Evolutionary conservation across 192 early-diverging fungal genomes (phyloP), one percentile per base, ranked within the genome.

Genomic region (Chytriomyces sp.): DNA sequence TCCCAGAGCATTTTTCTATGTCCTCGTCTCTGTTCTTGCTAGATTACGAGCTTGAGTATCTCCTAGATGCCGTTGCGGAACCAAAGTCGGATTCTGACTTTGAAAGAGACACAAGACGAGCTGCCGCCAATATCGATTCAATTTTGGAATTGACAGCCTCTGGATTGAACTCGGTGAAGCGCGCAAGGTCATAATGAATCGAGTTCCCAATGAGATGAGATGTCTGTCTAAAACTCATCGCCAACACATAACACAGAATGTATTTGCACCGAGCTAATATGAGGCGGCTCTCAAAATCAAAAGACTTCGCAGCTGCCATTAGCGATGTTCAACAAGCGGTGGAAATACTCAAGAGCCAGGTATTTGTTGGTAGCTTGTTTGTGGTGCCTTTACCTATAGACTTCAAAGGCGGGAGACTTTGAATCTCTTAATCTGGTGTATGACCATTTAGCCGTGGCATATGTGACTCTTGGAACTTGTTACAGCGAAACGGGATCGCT

Each of bases 361-460:
- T 73, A 57, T 73, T 5, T 34, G 25, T 22, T 33, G 12, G 25
- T 17, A 22, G 28, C 56, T 49, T 32, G 3, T 28, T 3, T 12
- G 17, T 19, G 5, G 2, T 17, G 61, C 52, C 3, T 61, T 26
- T 26, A 22, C n/a, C n/a, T 10, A 3, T 1, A 33, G 8, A 63
- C n/a, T 26, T 33, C 70, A 81, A 55, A 68, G 80, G 57, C 57
- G 80, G 26, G 74, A 80, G 71, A 49, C 37, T 0, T 41, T 74
- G 49, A 75, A 69, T 44, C 81, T 80, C 52, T 79, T 82, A 49
- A 49, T 49, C 22, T 49, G 14, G 14, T 22, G 61, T 70, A 82
- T 10, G 79, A 89, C 71, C 82, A 90, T 40, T 60, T 91, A 33
- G 89, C 89, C 0, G 72, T 82, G 30, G 85, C 89, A 19, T 83